Conservation (phyloP, 2,329 filamentous ascomycete species). For the Calonectria hawksworthii region DNA sequence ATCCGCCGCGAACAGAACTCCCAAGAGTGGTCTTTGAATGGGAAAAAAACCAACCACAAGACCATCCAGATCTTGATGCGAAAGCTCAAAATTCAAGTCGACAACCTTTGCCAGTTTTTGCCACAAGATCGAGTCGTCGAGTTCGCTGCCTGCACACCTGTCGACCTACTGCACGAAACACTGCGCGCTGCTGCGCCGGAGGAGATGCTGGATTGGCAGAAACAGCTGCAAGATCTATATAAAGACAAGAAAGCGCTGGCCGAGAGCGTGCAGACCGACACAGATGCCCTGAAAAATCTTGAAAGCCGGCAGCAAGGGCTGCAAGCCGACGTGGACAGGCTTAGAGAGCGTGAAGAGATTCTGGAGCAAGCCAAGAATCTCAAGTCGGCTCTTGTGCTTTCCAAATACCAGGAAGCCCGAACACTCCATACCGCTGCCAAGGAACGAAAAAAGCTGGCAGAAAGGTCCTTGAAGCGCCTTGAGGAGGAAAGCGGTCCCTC, state of each 20-base stretch:
- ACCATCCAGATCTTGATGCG: constrained; percentile 77
- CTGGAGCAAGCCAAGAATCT: constrained; percentile 75
- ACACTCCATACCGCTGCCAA: constrained; percentile 66
- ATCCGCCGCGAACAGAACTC: constrained; percentile 89
- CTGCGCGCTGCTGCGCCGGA: constrained; percentile 88
- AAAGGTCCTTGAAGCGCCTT: constrained; percentile 70
- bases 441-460: constrained; percentile 65
- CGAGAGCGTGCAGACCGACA: constrained; percentile 68
- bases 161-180: constrained; percentile 87
- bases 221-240: constrained; percentile 78
- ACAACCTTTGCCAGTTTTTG: constrained; percentile 97
- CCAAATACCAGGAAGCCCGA: constrained; percentile 73
- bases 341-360: constrained; percentile 81
- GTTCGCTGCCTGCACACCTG: constrained; percentile 86
- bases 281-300: constrained; percentile 74
- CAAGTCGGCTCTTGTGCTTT: constrained; percentile 74
- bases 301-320: constrained; percentile 82
- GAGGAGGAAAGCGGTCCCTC: constrained; percentile 74
- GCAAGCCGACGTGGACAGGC: constrained; percentile 85
- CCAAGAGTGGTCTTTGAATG: constrained; percentile 83
- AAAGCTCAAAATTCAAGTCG: constrained; percentile 89
- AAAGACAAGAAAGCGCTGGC: constrained; percentile 75
- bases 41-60: constrained; percentile 72
- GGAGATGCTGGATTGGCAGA: constrained; percentile 85
- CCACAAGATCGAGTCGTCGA: constrained; percentile 97